phyloP scores from a whole-genome alignment of 768 basidiomycete genomes.

The Chalciporus chontae region DNA sequence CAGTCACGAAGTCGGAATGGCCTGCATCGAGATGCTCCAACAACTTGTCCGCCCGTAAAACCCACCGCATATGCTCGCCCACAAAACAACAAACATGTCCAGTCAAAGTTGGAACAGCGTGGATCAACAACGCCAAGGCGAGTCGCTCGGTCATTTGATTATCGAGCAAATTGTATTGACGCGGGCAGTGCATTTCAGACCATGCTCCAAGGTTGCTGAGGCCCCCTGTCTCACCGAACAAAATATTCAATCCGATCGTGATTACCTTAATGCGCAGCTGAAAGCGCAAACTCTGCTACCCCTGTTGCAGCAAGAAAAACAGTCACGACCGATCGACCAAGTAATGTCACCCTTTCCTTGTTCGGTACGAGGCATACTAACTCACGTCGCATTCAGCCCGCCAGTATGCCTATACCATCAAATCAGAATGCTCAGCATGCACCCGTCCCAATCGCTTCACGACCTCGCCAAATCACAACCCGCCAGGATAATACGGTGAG shows the following conservation, averaged over 20 bases:
- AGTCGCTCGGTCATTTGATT: background rate
- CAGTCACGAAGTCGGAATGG: conserved; percentile 3
- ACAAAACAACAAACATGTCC: background rate
- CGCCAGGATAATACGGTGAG: conserved; percentile 3
- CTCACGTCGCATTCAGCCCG: conserved; percentile 8
- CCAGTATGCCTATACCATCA: background rate
- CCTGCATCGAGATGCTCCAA: background rate
- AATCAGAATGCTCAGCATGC: background rate
- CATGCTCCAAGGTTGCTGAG: background rate
- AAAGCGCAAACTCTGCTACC: background rate
- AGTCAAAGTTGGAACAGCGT: background rate
- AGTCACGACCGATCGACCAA: no score
- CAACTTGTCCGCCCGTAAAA: background rate
- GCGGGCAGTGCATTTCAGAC: conserved; percentile 2
- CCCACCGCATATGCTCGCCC: conserved; percentile 4
- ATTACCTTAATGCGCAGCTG: background rate
- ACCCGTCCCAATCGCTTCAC: background rate
- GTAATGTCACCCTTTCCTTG: no score
- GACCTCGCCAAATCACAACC: background rate
- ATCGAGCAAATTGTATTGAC: background rate
- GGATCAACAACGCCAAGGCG: conserved; percentile 6
- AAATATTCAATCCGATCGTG: background rate
- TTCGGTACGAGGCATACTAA: no score
- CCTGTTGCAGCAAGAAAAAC: background rate
- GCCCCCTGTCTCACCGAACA: conserved; percentile 1